Conservation (phyloP, 139 green algal genomes). For the Chlamydomonas asymmetrica region DNA sequence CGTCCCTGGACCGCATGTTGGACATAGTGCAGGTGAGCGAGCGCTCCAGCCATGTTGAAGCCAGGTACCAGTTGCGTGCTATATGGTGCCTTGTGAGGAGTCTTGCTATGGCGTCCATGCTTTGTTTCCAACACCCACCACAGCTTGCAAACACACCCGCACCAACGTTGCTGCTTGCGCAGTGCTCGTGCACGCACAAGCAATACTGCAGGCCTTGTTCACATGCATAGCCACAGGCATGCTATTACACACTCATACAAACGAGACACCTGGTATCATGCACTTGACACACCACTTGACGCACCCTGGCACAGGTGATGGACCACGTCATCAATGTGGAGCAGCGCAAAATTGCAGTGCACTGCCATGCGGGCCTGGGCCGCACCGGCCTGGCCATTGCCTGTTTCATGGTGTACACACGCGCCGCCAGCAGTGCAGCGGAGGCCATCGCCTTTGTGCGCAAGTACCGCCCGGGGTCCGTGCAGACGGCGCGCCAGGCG, state of each 20-base stretch:
- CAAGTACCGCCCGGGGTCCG: constrained; percentile 38
- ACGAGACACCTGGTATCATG: too few relatives aligned
- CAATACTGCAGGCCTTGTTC: not conserved
- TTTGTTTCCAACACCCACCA: too few relatives aligned
- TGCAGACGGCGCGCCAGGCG: constrained; percentile 62
- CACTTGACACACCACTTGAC: too few relatives aligned
- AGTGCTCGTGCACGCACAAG: not conserved
- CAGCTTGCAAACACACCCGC: not conserved
- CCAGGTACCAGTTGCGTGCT: too few relatives aligned
- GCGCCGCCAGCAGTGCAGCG: constrained; percentile 8
- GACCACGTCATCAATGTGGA: constrained; percentile 46
- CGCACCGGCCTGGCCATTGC: constrained; percentile 71
- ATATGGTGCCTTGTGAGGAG: too few relatives aligned
- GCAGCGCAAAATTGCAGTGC: constrained; percentile 58
- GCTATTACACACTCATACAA: too few relatives aligned
- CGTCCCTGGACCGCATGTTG: constrained; percentile 65
- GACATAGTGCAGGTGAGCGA: constrained; percentile 71
- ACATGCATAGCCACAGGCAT: too few relatives aligned
- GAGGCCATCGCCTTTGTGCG: constrained; percentile 46
- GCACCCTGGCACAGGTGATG: constrained; percentile 55
- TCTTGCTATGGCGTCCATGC: too few relatives aligned
- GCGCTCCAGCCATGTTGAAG: too few relatives aligned
- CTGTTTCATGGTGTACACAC: constrained; percentile 62
- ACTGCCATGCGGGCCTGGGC: constrained; percentile 74
- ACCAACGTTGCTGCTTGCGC: not conserved